Conservation (phyloP, 2,329 filamentous ascomycete genomes). For the Ramularia collo-cygni region DNA sequence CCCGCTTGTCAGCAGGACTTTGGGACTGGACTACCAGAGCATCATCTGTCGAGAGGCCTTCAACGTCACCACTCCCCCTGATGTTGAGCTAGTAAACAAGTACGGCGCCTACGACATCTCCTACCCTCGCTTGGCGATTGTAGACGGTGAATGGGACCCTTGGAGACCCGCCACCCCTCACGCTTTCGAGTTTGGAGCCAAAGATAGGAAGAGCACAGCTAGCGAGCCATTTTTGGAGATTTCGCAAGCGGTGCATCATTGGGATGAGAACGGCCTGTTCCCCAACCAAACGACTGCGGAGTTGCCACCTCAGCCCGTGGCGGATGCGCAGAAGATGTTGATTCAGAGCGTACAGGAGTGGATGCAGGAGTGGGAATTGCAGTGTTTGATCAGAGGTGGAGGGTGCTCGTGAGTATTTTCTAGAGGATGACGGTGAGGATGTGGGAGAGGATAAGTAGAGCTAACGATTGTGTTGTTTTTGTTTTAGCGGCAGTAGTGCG, state of each 20-base stretch:
- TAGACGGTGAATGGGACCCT: conserved; percentile 73
- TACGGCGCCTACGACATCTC: conserved; percentile 65
- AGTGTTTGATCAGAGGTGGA: not conserved
- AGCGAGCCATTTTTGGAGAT: conserved; percentile 70
- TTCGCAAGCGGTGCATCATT: conserved; percentile 69
- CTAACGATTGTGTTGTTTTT: no score
- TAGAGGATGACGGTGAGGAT: not conserved
- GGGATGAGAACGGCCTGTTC: conserved; percentile 41
- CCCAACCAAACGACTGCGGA: conserved; percentile 52
- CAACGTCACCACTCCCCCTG: conserved; percentile 58
- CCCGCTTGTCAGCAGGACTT: conserved; percentile 64
- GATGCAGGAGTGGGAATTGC: conserved; percentile 53
- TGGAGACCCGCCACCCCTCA: conserved; percentile 72
- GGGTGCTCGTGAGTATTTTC: not conserved
- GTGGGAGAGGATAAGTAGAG: no score
- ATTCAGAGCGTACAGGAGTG: conserved; percentile 59
- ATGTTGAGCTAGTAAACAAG: conserved; percentile 64
- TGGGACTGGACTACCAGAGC: conserved; percentile 57
- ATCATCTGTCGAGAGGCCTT: conserved; percentile 61
- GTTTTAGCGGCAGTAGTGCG: no score
- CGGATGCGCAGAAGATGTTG: conserved; percentile 52
- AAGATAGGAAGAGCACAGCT: conserved; percentile 51
- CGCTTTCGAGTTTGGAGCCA: conserved; percentile 48
- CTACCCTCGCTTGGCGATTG: conserved; percentile 67
- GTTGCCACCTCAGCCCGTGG: conserved; percentile 54